Base-by-base conservation (phyloP, 148 eudicot genomes). In the Fagopyrum homotropicum region DNA sequence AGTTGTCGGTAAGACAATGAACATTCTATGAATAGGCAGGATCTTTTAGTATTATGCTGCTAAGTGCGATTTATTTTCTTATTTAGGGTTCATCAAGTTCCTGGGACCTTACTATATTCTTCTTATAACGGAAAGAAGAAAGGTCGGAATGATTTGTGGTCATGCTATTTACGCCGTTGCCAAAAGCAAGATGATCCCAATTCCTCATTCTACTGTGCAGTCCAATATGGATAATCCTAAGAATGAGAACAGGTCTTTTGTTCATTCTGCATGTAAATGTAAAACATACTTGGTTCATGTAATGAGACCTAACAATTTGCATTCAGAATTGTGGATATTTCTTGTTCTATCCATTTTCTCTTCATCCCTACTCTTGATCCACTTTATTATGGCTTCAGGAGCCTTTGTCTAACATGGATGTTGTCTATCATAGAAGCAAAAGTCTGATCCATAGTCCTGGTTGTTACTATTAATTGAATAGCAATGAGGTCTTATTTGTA, bases 231-330 rank as follows among this genome's bases (percentile, higher is more conserved):
- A 88, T 84, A 80, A 77, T 84, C 88, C 96, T 92, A 96, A 92
- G 82, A 85, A 82, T 84, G 99, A 96, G 89, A 92, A 92, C 91
- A 96, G 99, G 98, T 96, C 96, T 83, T 92, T 88, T 86, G 85
- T 80, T 57, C 74, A 85, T 85, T 82, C 83, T 79, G 49, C 79
- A 74, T 76, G 88, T 85, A 85, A 86, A 84, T 88, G 93, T 86
- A 88, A 86, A 84, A 82, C 80, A 76, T 86, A 79, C 69, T 75
- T 76, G 78, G 76, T 90, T 79, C 79, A 79, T 84, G 79, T 81
- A 79, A 86, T 84, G 84, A 83, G 82, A 73, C 78, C 79, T 68
- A 79, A 72, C 72, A 48, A 69, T 75, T 77, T 79, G 76, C 77
- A 80, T 69, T 80, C 74, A 57, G 51, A 49, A 49, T 49, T 49